phyloP scores from a whole-genome alignment of 1,284 basidiomycete species.

The Cronartium quercuum region DNA sequence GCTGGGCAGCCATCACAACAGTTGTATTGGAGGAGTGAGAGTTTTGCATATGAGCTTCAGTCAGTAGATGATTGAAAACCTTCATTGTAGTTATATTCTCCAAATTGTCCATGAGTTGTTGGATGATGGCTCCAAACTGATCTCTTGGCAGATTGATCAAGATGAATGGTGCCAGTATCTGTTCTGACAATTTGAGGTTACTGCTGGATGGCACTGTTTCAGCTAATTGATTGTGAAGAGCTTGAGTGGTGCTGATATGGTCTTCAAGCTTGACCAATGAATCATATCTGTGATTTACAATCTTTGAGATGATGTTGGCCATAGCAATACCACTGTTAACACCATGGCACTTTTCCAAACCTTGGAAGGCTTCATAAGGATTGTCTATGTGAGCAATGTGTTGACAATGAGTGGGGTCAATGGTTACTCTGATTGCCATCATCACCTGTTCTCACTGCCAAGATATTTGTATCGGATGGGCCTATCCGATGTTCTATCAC shows the following conservation, averaged over 20 bases:
- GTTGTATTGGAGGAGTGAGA: too few species aligned
- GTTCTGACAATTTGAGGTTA: background rate
- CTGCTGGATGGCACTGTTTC: background rate
- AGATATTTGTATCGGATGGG: too few species aligned
- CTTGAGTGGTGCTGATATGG: background rate
- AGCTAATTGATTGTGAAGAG: background rate
- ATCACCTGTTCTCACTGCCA: background rate
- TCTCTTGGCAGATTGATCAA: background rate
- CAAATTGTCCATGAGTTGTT: background rate
- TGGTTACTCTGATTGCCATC: background rate
- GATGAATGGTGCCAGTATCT: background rate
- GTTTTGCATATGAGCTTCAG: background rate
- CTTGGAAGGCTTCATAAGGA: background rate
- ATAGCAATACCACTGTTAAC: background rate
- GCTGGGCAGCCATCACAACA: background rate
- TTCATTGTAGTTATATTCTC: background rate
- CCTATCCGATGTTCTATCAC: too few species aligned
- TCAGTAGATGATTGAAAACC: background rate
- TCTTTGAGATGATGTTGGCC: background rate
- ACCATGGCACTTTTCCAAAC: background rate
- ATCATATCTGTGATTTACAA: background rate
- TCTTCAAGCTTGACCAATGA: background rate
- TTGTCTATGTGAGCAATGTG: background rate
- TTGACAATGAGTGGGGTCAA: background rate
- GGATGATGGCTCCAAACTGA: background rate